These are phyloP conservation scores for Suillus tomentosus DNA, from an alignment of 768 basidiomycete genomes.

Conservation along the genomic window DNA sequence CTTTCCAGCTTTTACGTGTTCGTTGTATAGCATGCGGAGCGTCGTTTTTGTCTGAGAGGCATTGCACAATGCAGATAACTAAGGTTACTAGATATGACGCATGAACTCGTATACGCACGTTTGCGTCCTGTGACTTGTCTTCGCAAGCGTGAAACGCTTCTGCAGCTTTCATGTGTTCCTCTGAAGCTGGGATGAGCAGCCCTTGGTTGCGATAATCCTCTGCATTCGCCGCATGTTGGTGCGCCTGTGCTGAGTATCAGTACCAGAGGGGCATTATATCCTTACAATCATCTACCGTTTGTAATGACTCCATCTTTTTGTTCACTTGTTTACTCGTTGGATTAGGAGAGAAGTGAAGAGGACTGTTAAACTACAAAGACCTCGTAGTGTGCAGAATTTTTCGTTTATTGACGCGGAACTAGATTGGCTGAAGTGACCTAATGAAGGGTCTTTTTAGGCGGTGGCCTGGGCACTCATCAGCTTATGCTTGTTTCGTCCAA, in stretches of 20 bases:
- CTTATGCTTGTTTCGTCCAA: not conserved
- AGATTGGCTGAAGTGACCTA: constrained; percentile 17
- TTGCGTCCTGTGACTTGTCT: constrained; percentile 71
- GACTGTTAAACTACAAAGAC: not conserved
- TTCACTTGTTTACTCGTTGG: constrained; percentile 5
- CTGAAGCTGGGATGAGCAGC: constrained; percentile 67
- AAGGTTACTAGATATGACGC: constrained; percentile 9
- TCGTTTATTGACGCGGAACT: constrained; percentile 9
- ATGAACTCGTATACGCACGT: constrained; percentile 46
- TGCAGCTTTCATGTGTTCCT: constrained; percentile 76
- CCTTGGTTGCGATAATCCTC: constrained; percentile 71
- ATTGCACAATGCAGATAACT: constrained; percentile 16
- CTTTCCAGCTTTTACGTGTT: constrained; percentile 69
- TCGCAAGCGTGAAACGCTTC: constrained; percentile 73
- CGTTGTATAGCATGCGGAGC: constrained; percentile 70
- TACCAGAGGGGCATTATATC: constrained; percentile 8
- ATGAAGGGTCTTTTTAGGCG: constrained; percentile 18
- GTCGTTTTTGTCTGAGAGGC: constrained; percentile 70
- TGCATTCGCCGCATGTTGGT: constrained; percentile 80
- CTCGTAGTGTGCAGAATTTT: constrained; percentile 8
- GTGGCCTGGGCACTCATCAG: not conserved
- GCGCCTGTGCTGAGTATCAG: constrained; percentile 53
- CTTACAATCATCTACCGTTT: constrained; percentile 41
- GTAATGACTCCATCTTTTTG: constrained; percentile 48
- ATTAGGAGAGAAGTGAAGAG: constrained; percentile 1